Evolutionary conservation across 345 rosid species (phyloP), one percentile per base, ranked within the genome.

Genomic region (Physaria fendleri): DNA sequence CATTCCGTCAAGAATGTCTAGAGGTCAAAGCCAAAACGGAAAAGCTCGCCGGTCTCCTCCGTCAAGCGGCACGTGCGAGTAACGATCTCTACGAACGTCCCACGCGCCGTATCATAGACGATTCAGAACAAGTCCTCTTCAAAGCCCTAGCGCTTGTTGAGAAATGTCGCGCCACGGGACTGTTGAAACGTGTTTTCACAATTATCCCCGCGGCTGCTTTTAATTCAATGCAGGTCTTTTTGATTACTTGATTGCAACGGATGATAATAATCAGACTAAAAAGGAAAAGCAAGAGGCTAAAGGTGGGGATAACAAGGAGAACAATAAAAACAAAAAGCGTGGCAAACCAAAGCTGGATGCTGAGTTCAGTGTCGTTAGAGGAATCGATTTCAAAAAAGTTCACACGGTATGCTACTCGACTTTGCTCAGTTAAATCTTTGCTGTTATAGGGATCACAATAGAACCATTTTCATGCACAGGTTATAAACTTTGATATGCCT

Each of bases 361-460:
- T 66, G 97, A 92, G 76, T 92, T 92, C 62, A 90, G 97, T 56
- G 98, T 92, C 3, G 97, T 86, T 64, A 79, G 98, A 52, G 98
- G 97, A 52, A 92, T 88, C 49, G 97, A 92, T 67, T 92, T 92
- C 71, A 92, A 92, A 79, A 86, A 82, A 64, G 95, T 92, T 16
- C 71, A 82, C 73, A 88, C 97, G 76, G 96, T 88, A 79, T 52
- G 85, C 33, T 59, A 38, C 20, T 46, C 3, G 16, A 18, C 32
- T 47, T 48, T 14, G 22, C 17, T 17, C 25, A 4, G 7, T 4
- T 7, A 4, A 28, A 4, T 22, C 37, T 32, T 32, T 32, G 37
- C 13, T 32, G 13, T 32, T 32, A n/a, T n/a, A 10, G 37, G 37
- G 5, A 32, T 12, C 32, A 3, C 1, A 11, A 17, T 8, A 15